phyloP scores from a whole-genome alignment of 176 grass and related monocot genomes.

The Olyra latifolia region DNA sequence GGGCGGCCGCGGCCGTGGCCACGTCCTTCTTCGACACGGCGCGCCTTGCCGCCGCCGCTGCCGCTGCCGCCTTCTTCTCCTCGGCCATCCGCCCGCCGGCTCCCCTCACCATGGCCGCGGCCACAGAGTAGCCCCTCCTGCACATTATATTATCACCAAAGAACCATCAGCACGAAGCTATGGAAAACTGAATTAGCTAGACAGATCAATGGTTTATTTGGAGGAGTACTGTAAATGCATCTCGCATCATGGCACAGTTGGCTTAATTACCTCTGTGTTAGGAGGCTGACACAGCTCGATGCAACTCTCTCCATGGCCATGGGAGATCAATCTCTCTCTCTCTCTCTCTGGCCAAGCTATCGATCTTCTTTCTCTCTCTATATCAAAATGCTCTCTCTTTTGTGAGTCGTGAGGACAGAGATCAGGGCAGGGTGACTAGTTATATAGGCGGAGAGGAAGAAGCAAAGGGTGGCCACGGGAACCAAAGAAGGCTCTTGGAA shows the following conservation, averaged over 20 bases:
- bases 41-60: neutral
- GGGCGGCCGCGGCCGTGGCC: neutral
- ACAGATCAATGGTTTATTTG: neutral
- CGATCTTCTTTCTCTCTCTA: neutral
- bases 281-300: slow-evolving; percentile 20
- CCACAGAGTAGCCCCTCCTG: slow-evolving; percentile 47
- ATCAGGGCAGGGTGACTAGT: neutral
- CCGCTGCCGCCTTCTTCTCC: slow-evolving; percentile 5
- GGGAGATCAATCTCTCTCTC: neutral
- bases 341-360: neutral
- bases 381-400: neutral
- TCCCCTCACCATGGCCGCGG: slow-evolving; percentile 33
- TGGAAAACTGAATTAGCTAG: neutral
- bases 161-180: neutral
- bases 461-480: slow-evolving; percentile 25
- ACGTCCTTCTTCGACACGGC: slow-evolving; percentile 18
- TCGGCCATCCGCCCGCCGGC: slow-evolving; percentile 15
- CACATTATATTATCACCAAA: neutral
- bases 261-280: slow-evolving; percentile 24
- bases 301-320: slow-evolving; percentile 35
- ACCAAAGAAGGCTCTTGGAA: slow-evolving; percentile 29
- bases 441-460: slow-evolving; percentile 1
- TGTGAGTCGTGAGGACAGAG: slow-evolving; percentile 13
- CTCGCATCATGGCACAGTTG: neutral
- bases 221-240: no score